These are phyloP conservation scores for Amorphotheca resinae DNA, from an alignment of 495 filamentous ascomycete species.

Conservation along the genomic window DNA sequence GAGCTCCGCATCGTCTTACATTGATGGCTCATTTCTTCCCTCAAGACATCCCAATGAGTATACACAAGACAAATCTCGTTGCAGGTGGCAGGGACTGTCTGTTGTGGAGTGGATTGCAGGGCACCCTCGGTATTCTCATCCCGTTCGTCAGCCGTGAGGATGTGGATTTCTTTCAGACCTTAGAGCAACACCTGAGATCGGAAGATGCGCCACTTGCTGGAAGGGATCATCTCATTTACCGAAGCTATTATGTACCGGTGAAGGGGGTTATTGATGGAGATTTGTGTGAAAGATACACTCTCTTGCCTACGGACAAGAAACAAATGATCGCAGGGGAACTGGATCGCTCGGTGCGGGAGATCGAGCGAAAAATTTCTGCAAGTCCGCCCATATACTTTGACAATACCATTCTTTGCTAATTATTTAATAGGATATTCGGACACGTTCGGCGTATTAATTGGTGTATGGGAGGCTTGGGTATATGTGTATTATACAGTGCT, in stretches of 20 bases:
- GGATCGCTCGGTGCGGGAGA: constrained; percentile 79
- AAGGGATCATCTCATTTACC: constrained; percentile 87
- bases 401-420: constrained; percentile 10
- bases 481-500: constrained; percentile 16
- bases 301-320: constrained; percentile 75
- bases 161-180: constrained; percentile 90
- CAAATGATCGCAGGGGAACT: constrained; percentile 88
- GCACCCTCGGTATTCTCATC: constrained; percentile 82
- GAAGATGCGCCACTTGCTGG: constrained; percentile 83
- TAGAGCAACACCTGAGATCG: constrained; percentile 72
- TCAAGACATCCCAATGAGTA: constrained; percentile 82
- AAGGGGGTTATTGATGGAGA: constrained; percentile 99
- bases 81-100: constrained; percentile 85
- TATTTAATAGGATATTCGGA: constrained; percentile 63
- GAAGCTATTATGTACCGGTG: constrained; percentile 91
- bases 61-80: constrained; percentile 82
- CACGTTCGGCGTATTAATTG: constrained; percentile 66
- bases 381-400: constrained; percentile 21
- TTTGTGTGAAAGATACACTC: constrained; percentile 80
- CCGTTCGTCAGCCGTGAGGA: constrained; percentile 86
- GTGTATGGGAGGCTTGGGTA: constrained; percentile 6
- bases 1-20: constrained; percentile 69
- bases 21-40: constrained; percentile 79
- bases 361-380: constrained; percentile 91
- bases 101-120: constrained; percentile 88